These are phyloP conservation scores for Arabidopsis arenosa DNA, from an alignment of 345 rosid genomes.

Conservation along the genomic window DNA sequence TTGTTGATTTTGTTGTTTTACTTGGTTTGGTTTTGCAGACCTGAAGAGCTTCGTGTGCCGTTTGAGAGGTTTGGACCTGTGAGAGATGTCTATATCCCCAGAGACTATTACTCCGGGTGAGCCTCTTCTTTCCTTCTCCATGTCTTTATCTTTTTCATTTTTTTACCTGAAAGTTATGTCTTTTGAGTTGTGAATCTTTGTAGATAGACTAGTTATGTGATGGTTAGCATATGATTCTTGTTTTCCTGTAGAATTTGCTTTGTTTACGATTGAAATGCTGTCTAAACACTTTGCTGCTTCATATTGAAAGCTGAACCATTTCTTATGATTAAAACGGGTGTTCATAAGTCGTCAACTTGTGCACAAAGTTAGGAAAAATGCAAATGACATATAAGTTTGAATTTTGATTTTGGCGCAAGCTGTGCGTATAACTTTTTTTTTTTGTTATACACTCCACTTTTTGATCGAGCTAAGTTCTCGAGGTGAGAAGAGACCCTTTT, in stretches of 20 bases:
- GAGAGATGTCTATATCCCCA: slow-evolving; percentile 91
- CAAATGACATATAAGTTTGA: not conserved
- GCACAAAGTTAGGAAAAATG: not conserved
- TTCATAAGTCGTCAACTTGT: not conserved
- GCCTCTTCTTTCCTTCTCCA: slow-evolving; percentile 12
- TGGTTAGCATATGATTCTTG: slow-evolving; percentile 3
- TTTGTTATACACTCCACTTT: not conserved
- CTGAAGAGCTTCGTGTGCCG: slow-evolving; percentile 84
- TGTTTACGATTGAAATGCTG: not conserved
- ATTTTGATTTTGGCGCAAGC: not conserved
- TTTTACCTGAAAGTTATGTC: not conserved
- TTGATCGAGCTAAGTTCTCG: slow-evolving; percentile 18
- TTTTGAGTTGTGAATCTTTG: not conserved
- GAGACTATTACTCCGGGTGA: slow-evolving; percentile 93
- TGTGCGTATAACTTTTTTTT: not conserved
- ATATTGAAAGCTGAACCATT: not conserved
- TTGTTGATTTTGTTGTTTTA: slow-evolving; percentile 10
- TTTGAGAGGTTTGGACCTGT: slow-evolving; percentile 91
- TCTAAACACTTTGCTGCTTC: not conserved
- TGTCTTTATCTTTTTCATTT: not conserved
- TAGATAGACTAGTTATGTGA: slow-evolving; percentile 1
- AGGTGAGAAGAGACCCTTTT: slow-evolving; percentile 33
- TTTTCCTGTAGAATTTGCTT: not conserved
- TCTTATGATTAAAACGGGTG: not conserved
- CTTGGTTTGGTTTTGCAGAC: slow-evolving; percentile 50